These are phyloP conservation scores for Sesbania bispinosa DNA, from an alignment of 306 rosid species.

Conservation along the genomic window DNA sequence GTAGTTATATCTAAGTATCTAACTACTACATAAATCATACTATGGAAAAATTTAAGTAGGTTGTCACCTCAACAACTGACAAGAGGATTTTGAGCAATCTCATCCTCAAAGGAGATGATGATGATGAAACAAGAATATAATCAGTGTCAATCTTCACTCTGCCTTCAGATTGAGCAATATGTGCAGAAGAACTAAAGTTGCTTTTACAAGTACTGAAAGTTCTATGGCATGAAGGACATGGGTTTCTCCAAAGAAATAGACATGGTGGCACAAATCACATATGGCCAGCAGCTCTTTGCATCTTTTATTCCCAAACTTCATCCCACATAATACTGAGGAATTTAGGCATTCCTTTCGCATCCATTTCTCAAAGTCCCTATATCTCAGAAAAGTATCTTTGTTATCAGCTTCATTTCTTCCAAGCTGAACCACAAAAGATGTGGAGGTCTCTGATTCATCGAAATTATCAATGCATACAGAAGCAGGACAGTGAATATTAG, in stretches of 20 bases:
- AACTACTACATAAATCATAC: slow-evolving; percentile 7
- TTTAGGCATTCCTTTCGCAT: slow-evolving; percentile 57
- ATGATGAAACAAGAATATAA: slow-evolving; percentile 28
- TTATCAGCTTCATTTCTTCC: slow-evolving; percentile 49
- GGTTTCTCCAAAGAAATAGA: slow-evolving; percentile 36
- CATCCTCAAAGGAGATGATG: slow-evolving; percentile 50
- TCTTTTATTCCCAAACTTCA: slow-evolving; percentile 52
- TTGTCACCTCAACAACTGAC: slow-evolving; percentile 61
- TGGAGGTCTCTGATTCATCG: slow-evolving; percentile 46
- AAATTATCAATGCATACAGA: slow-evolving; percentile 34
- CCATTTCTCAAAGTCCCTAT: slow-evolving; percentile 74
- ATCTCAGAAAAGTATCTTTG: slow-evolving; percentile 51
- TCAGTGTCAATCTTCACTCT: slow-evolving; percentile 19
- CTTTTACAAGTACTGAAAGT: slow-evolving; percentile 31
- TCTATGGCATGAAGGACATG: slow-evolving; percentile 49
- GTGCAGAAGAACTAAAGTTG: slow-evolving; percentile 38
- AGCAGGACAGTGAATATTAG: slow-evolving; percentile 34
- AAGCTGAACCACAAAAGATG: slow-evolving; percentile 59
- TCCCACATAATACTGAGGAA: slow-evolving; percentile 44
- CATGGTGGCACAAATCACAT: slow-evolving; percentile 49
- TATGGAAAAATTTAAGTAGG: slow-evolving; percentile 26
- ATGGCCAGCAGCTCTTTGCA: slow-evolving; percentile 39
- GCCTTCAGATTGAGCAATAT: slow-evolving; percentile 34
- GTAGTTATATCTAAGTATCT: background rate
- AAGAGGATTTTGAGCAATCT: slow-evolving; percentile 60